Conservation (phyloP, 345 rosid species). For the Limnanthes douglasii region DNA sequence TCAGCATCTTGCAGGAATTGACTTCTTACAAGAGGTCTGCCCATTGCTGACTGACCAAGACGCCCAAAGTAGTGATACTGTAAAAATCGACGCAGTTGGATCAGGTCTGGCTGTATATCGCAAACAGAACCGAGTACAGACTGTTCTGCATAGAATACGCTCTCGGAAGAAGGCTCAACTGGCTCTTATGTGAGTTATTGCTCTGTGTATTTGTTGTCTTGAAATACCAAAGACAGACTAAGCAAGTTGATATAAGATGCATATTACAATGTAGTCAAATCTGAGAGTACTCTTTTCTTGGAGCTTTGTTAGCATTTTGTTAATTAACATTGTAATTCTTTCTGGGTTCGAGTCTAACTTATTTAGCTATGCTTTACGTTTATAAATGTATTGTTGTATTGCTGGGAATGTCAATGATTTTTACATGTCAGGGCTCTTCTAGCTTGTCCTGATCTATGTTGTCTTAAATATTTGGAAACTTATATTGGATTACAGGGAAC, state of each 20-base stretch:
- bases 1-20: constrained; percentile 88
- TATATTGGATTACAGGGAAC: constrained; percentile 82
- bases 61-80: constrained; percentile 25
- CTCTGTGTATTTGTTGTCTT: constrained; percentile 23
- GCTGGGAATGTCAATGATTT: no score
- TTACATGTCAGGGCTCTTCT: no score
- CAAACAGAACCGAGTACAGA: constrained; percentile 57
- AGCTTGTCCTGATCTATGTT: constrained; percentile 10
- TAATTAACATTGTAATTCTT: no score
- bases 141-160: constrained; percentile 66
- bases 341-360: no score
- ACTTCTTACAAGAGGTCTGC: constrained; percentile 75
- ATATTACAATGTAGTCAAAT: constrained; percentile 7
- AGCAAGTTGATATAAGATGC: constrained; percentile 7
- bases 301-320: constrained; percentile 5
- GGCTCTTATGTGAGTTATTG: constrained; percentile 70
- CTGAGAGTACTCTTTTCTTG: constrained; percentile 8
- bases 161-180: constrained; percentile 46
- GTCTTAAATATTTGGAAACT: constrained; percentile 19
- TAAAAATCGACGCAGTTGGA: constrained; percentile 27
- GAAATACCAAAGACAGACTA: constrained; percentile 13
- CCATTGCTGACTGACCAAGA: constrained; percentile 41
- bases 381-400: no score
- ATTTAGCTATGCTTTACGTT: no score
- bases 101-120: constrained; percentile 50